Evolutionary conservation across 2,329 filamentous ascomycete genomes (phyloP).

Genomic region (Coniochaeta sp.): DNA sequence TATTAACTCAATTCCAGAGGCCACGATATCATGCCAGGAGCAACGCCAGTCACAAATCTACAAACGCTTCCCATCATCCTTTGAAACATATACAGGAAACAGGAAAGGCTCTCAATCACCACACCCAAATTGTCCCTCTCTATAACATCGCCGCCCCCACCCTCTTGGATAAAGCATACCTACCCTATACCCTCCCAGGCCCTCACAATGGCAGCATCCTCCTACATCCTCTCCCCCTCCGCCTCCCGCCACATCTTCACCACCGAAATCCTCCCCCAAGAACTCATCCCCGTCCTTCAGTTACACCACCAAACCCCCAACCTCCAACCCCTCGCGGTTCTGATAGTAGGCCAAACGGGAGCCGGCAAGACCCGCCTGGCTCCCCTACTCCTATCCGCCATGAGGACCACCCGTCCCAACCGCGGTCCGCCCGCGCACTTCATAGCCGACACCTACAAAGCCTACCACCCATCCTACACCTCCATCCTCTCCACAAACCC

Average conservation of each 20-base stretch:
- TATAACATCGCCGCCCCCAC: no score
- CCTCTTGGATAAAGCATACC: no score
- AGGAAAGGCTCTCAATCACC: no score
- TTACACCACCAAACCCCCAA: background rate
- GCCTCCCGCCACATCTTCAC: constrained; percentile 8
- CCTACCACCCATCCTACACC: constrained; percentile 35
- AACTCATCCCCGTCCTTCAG: constrained; percentile 19
- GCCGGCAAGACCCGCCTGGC: constrained; percentile 40
- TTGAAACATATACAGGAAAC: no score
- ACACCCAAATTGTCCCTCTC: no score
- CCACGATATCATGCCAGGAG: no score
- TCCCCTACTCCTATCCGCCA: constrained; percentile 26
- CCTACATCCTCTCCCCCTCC: background rate
- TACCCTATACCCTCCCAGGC: background rate
- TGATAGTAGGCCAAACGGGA: constrained; percentile 41
- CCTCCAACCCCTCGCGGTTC: constrained; percentile 28
- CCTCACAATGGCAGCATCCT: background rate
- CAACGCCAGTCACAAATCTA: no score
- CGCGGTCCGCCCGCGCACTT: constrained; percentile 27
- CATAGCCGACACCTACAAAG: constrained; percentile 42
- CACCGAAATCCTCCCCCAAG: constrained; percentile 20
- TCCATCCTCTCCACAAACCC: constrained; percentile 21
- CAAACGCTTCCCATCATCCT: no score
- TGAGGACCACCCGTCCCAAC: constrained; percentile 14
- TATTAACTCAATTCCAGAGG: no score